phyloP scores from a whole-genome alignment of 2,329 filamentous ascomycete genomes.

The Thielaviopsis musarum region DNA sequence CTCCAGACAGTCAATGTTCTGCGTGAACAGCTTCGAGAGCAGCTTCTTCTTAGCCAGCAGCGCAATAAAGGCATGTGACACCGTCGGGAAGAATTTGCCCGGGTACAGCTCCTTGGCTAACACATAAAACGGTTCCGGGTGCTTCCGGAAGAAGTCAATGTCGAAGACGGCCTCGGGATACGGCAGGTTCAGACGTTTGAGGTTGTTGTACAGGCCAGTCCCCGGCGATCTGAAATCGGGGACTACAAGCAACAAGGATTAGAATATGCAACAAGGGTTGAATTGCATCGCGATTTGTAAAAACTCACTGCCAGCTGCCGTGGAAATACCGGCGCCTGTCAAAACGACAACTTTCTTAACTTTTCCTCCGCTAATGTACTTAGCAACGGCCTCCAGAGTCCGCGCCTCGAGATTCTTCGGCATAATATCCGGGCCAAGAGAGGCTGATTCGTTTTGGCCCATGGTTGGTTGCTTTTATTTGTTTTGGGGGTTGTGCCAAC shows the following conservation, averaged over 20 bases:
- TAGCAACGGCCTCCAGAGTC: slow-evolving; percentile 58
- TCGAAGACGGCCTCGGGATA: slow-evolving; percentile 90
- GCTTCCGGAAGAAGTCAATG: slow-evolving; percentile 68
- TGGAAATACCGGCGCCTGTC: slow-evolving; percentile 81
- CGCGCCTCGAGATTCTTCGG: slow-evolving; percentile 52
- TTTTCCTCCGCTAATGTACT: slow-evolving; percentile 55
- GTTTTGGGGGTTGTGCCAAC: neutral
- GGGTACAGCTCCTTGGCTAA: slow-evolving; percentile 87
- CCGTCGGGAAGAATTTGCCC: slow-evolving; percentile 71
- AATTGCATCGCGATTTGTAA: neutral
- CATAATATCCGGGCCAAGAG: slow-evolving; percentile 42
- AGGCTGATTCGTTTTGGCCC: slow-evolving; percentile 68
- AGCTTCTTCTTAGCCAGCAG: slow-evolving; percentile 65
- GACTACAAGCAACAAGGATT: slow-evolving; percentile 33
- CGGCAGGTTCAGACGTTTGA: slow-evolving; percentile 69
- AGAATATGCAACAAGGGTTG: neutral
- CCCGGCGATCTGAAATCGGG: slow-evolving; percentile 90
- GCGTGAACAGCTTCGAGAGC: slow-evolving; percentile 77
- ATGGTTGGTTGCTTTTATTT: slow-evolving; percentile 29
- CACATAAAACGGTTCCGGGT: slow-evolving; percentile 82
- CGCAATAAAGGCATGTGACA: slow-evolving; percentile 77
- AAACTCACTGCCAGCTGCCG: slow-evolving; percentile 43
- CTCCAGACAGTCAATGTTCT: slow-evolving; percentile 96
- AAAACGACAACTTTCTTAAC: slow-evolving; percentile 65
- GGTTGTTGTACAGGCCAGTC: slow-evolving; percentile 85